Evolutionary conservation across 108 stramenopile species (phyloP).

Genomic region (Nitzschia sp.): DNA sequence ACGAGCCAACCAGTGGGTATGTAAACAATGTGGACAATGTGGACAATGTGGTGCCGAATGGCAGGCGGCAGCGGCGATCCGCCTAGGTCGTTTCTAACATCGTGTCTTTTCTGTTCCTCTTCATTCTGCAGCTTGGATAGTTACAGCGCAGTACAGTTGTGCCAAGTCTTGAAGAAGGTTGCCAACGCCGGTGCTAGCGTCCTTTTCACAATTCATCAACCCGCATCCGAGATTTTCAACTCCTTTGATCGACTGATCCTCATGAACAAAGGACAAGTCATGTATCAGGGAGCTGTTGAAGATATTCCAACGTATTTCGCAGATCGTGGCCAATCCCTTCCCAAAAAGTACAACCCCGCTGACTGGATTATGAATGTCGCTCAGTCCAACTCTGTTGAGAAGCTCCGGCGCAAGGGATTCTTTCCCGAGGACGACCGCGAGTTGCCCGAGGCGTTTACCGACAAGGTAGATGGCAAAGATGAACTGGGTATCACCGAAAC

Average conservation of each 20-base stretch:
- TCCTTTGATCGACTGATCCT: constrained; percentile 80
- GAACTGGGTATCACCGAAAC: constrained; percentile 24
- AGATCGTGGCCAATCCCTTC: constrained; percentile 51
- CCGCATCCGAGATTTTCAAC: constrained; percentile 81
- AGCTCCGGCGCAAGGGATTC: constrained; percentile 53
- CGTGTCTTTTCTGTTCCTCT: no score
- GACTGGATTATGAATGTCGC: constrained; percentile 82
- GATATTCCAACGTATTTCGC: constrained; percentile 57
- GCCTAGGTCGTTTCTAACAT: constrained; percentile 54
- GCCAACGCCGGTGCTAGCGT: constrained; percentile 77
- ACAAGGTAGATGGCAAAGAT: constrained; percentile 43
- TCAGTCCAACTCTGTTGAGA: constrained; percentile 45
- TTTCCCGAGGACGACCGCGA: constrained; percentile 49
- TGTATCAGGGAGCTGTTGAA: constrained; percentile 65
- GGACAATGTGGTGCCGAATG: no score
- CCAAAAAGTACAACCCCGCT: constrained; percentile 76
- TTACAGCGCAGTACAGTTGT: constrained; percentile 74
- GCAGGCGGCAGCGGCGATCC: no score
- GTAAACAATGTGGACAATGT: no score
- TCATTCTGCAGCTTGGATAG: no score
- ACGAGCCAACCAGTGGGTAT: no score
- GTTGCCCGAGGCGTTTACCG: constrained; percentile 35
- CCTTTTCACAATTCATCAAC: constrained; percentile 93
- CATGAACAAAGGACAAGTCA: constrained; percentile 72
- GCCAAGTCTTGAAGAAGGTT: constrained; percentile 79